phyloP scores from a whole-genome alignment of 2,329 filamentous ascomycete genomes.

The Fusarium liriodendri region DNA sequence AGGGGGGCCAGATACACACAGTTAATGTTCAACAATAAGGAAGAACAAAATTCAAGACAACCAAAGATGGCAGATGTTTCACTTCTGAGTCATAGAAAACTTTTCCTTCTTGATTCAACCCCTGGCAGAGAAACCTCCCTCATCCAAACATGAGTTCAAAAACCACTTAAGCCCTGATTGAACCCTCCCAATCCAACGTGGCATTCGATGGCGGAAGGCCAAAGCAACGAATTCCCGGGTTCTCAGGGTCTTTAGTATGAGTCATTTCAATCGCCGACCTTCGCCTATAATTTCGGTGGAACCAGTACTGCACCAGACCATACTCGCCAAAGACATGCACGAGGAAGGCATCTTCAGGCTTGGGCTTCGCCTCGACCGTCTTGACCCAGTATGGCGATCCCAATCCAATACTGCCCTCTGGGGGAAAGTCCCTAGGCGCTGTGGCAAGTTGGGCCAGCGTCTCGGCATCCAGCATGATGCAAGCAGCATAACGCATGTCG shows the following conservation, averaged over 20 bases:
- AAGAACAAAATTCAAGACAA: too few relatives aligned
- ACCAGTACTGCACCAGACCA: not conserved
- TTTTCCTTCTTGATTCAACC: not conserved
- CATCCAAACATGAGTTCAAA: not conserved
- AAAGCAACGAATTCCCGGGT: not conserved
- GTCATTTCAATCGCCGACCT: not conserved
- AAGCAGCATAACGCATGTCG: not conserved
- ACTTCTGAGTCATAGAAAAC: not conserved
- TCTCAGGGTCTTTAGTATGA: not conserved
- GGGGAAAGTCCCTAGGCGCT: not conserved
- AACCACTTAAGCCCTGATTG: not conserved
- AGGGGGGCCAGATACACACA: too few relatives aligned
- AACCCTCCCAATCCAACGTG: not conserved
- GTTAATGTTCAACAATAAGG: too few relatives aligned
- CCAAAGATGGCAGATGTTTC: not conserved
- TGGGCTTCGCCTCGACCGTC: not conserved
- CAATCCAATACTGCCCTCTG: not conserved
- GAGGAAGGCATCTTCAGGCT: not conserved
- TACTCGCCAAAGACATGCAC: not conserved
- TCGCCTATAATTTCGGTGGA: not conserved
- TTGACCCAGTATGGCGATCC: not conserved
- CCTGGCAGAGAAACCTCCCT: not conserved
- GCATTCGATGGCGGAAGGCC: not conserved
- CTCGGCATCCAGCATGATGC: not conserved
- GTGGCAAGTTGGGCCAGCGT: not conserved